Conservation (phyloP, 768 basidiomycete genomes). For the Russula emetica region DNA sequence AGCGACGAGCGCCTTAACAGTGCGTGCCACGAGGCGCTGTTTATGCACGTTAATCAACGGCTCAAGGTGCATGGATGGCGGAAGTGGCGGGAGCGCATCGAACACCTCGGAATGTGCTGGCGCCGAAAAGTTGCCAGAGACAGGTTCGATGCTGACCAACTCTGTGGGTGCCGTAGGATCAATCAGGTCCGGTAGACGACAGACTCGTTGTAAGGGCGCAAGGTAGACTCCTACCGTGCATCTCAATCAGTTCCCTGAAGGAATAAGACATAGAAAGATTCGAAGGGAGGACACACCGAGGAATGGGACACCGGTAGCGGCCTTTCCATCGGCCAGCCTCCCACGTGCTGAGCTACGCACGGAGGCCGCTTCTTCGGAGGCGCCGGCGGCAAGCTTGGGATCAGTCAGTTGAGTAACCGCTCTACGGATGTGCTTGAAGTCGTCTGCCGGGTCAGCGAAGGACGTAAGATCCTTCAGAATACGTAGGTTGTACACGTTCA, state of each 20-base stretch:
- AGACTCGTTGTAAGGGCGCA: slow-evolving; percentile 60
- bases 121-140: slow-evolving; percentile 58
- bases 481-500: slow-evolving; percentile 66
- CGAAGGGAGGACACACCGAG: slow-evolving; percentile 49
- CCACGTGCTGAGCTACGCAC: slow-evolving; percentile 35
- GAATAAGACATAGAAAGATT: background rate
- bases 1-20: slow-evolving; percentile 75
- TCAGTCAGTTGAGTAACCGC: slow-evolving; percentile 62
- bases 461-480: slow-evolving; percentile 67
- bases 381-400: slow-evolving; percentile 54
- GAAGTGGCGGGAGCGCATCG: slow-evolving; percentile 63
- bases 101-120: slow-evolving; percentile 80
- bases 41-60: slow-evolving; percentile 88
- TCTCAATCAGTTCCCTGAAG: background rate
- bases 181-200: slow-evolving; percentile 70
- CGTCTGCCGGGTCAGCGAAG: slow-evolving; percentile 58
- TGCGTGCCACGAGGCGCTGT: slow-evolving; percentile 73
- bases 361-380: slow-evolving; percentile 47
- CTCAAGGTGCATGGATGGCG: slow-evolving; percentile 73
- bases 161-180: slow-evolving; percentile 78
- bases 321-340: slow-evolving; percentile 41
- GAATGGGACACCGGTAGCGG: slow-evolving; percentile 73
- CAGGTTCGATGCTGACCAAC: slow-evolving; percentile 58
- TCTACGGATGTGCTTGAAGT: slow-evolving; percentile 72
- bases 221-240: slow-evolving; percentile 63